Evolutionary conservation across 768 basidiomycete species (phyloP).

Genomic region (Suillus bovinus): DNA sequence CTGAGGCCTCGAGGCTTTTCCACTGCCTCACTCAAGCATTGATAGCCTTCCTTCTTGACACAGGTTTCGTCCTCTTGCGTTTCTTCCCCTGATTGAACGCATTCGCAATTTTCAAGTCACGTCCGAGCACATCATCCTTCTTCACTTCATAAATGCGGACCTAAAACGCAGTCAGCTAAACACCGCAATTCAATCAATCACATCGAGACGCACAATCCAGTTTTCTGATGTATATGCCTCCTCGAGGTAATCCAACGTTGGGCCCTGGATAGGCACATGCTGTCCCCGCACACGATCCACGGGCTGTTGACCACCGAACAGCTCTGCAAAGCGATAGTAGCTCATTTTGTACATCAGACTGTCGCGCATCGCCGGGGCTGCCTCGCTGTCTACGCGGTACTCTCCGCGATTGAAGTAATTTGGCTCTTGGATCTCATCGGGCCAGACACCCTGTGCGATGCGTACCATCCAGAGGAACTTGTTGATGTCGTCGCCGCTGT

Average conservation of each 20-base stretch:
- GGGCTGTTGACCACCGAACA: conserved; percentile 77
- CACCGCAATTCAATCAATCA: neutral
- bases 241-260: conserved; percentile 87
- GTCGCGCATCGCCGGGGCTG: conserved; percentile 87
- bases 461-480: conserved; percentile 99
- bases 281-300: conserved; percentile 91
- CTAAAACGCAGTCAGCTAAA: conserved; percentile 33
- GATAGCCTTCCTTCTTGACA: conserved; percentile 54
- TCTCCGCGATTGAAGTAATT: conserved; percentile 96
- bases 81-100: conserved; percentile 88
- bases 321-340: conserved; percentile 91
- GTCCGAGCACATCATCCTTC: conserved; percentile 88
- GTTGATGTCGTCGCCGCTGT: conserved; percentile 99
- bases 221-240: conserved; percentile 99
- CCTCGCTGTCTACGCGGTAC: conserved; percentile 87
- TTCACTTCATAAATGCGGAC: conserved; percentile 95
- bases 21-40: conserved; percentile 14
- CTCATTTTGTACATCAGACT: conserved; percentile 99
- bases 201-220: conserved; percentile 78
- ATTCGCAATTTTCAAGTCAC: conserved; percentile 86
- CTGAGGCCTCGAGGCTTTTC: neutral
- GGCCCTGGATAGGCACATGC: conserved; percentile 70
- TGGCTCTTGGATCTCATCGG: conserved; percentile 94
- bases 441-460: conserved; percentile 95
- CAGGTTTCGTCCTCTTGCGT: conserved; percentile 78